Percentiles rank a stretch among this genome's conserved stretches.
phyloP scores from a whole-genome alignment of 1,284 basidiomycete genomes.

The Tremellales sp. region DNA sequence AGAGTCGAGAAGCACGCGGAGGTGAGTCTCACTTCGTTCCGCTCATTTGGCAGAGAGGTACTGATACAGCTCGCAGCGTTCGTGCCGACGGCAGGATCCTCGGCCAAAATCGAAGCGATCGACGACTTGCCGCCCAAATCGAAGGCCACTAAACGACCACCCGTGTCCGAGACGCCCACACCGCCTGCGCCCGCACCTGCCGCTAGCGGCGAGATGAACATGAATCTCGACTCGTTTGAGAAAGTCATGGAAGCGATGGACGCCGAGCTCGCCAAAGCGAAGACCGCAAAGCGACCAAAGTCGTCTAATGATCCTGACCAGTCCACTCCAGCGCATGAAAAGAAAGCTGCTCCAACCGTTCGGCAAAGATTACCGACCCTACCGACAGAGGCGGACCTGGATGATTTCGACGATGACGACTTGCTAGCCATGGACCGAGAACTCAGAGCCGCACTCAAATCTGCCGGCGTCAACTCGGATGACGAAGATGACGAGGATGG shows the following conservation, averaged over 20 bases:
- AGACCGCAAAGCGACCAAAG: slow-evolving; percentile 3
- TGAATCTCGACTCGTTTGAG: slow-evolving; percentile 83
- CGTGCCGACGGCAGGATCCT: slow-evolving; percentile 5
- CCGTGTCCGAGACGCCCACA: neutral
- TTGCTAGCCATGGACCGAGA: slow-evolving; percentile 82
- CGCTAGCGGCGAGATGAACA: slow-evolving; percentile 45
- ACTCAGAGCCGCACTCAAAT: slow-evolving; percentile 62
- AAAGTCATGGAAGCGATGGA: slow-evolving; percentile 94
- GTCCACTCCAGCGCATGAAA: neutral
- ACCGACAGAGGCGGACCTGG: slow-evolving; percentile 48
- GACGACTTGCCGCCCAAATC: neutral
- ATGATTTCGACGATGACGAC: slow-evolving; percentile 57
- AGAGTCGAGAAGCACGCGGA: slow-evolving; percentile 67
- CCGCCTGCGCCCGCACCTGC: neutral
- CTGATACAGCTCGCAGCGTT: slow-evolving; percentile 3
- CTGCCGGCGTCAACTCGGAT: slow-evolving; percentile 42
- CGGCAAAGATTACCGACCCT: slow-evolving; percentile 28
- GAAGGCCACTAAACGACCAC: neutral
- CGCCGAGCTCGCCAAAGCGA: slow-evolving; percentile 58
- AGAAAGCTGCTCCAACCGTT: slow-evolving; percentile 6
- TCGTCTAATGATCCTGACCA: neutral
- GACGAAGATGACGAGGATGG: slow-evolving; percentile 52
- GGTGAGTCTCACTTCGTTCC: slow-evolving; percentile 26
- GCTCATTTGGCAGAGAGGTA: neutral
- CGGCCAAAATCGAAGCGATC: neutral